A percentile compares a stretch with the other conserved stretches of the same genome.
These are phyloP conservation scores for Talaromyces proteolyticus DNA, from an alignment of 495 filamentous ascomycete genomes.

Conservation along the genomic window DNA sequence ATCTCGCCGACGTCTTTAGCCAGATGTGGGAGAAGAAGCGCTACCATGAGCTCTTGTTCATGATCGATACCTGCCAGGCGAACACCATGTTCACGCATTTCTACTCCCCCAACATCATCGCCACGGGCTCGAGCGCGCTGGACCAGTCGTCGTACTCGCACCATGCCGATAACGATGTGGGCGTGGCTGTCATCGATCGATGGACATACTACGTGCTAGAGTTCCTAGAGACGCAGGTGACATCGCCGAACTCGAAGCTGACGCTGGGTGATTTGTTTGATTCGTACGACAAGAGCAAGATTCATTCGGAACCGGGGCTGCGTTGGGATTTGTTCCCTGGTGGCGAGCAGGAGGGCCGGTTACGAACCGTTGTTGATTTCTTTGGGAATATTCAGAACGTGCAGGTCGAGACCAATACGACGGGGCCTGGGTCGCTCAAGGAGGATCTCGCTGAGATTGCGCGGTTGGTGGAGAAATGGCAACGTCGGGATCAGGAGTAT, in stretches of 20 bases:
- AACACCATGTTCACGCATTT: slow-evolving; percentile 99
- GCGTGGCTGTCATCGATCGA: slow-evolving; percentile 95
- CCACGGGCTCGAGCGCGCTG: slow-evolving; percentile 87
- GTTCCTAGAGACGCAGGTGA: slow-evolving; percentile 87
- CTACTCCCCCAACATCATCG: slow-evolving; percentile 95
- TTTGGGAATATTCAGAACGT: slow-evolving; percentile 98
- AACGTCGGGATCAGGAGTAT: slow-evolving; percentile 28
- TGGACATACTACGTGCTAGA: slow-evolving; percentile 99
- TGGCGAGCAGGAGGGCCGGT: slow-evolving; percentile 65
- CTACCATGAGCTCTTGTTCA: slow-evolving; percentile 93
- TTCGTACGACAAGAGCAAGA: slow-evolving; percentile 89
- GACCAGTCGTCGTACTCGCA: slow-evolving; percentile 95
- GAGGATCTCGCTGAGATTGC: slow-evolving; percentile 71
- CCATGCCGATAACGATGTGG: slow-evolving; percentile 96
- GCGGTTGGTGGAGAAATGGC: slow-evolving; percentile 46
- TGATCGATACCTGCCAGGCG: slow-evolving; percentile 99
- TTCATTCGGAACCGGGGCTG: slow-evolving; percentile 87
- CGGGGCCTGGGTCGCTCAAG: slow-evolving; percentile 53
- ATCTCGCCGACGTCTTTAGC: slow-evolving; percentile 94
- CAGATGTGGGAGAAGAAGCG: slow-evolving; percentile 99
- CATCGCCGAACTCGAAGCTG: slow-evolving; percentile 72
- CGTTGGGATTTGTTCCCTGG: slow-evolving; percentile 89
- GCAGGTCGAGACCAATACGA: slow-evolving; percentile 66
- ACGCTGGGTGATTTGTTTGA: slow-evolving; percentile 92
- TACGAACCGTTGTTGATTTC: slow-evolving; percentile 85